These are phyloP conservation scores for Candida sp. DNA, from an alignment of 1,139 yeast genomes.

Conservation along the genomic window DNA sequence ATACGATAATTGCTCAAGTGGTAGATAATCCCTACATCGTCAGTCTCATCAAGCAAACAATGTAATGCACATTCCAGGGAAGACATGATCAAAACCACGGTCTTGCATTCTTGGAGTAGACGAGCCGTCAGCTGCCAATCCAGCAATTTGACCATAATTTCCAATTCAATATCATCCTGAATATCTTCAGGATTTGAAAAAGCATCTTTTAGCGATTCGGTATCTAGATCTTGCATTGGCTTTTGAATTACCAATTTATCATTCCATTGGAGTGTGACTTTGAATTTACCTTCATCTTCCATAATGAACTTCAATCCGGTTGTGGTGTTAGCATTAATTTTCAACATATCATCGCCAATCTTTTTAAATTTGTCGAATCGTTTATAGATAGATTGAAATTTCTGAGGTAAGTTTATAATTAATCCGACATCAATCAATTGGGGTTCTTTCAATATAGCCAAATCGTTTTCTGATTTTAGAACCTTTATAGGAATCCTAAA, in stretches of 20 bases:
- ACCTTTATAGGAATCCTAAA: conserved; percentile 58
- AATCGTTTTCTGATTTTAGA: conserved; percentile 43
- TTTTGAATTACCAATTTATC: conserved; percentile 35
- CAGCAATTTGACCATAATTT: conserved; percentile 41
- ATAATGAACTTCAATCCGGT: conserved; percentile 45
- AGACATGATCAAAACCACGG: conserved; percentile 49
- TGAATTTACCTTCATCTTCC: conserved; percentile 51
- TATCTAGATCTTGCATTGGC: conserved; percentile 18
- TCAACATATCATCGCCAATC: conserved; percentile 27
- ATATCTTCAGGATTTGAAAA: conserved; percentile 14
- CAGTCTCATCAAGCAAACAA: conserved; percentile 54
- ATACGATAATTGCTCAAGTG: conserved; percentile 39
- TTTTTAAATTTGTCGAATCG: conserved; percentile 56
- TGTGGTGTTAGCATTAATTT: conserved; percentile 30
- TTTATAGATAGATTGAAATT: conserved; percentile 44
- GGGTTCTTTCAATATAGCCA: conserved; percentile 43
- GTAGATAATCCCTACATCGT: conserved; percentile 53
- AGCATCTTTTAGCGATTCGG: conserved; percentile 18
- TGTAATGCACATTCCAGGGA: conserved; percentile 51
- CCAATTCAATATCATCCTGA: conserved; percentile 25
- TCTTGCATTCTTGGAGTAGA: conserved; percentile 51
- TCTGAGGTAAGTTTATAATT: conserved; percentile 47
- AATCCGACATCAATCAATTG: conserved; percentile 44
- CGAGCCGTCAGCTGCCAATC: conserved; percentile 60
- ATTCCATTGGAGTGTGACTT: conserved; percentile 58